These are phyloP conservation scores for Aspergillus egyptiacus DNA, from an alignment of 495 filamentous ascomycete genomes.

Conservation along the genomic window DNA sequence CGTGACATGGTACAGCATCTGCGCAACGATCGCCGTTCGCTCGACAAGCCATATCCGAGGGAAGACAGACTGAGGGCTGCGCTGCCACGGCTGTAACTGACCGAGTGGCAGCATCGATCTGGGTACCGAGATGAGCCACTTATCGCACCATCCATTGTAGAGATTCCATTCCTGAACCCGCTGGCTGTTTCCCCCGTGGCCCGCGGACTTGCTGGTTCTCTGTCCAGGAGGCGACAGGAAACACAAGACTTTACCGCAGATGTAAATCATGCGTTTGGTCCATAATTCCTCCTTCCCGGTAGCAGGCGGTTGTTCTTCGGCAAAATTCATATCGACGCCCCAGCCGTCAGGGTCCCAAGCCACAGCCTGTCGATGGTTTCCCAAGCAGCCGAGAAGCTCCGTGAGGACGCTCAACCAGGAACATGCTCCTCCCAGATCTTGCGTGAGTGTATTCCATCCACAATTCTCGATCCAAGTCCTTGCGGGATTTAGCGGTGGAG, in stretches of 20 bases:
- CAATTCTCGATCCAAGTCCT: slow-evolving; percentile 73
- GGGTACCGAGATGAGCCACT: slow-evolving; percentile 72
- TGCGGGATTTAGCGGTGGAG: slow-evolving; percentile 63
- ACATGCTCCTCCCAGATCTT: slow-evolving; percentile 78
- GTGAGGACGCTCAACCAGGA: slow-evolving; percentile 93
- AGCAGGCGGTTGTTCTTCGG: slow-evolving; percentile 31
- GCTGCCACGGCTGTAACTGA: slow-evolving; percentile 63
- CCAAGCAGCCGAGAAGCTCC: slow-evolving; percentile 81
- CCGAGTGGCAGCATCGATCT: slow-evolving; percentile 83
- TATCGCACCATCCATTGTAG: slow-evolving; percentile 67
- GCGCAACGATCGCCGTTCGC: slow-evolving; percentile 69
- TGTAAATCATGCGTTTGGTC: slow-evolving; percentile 84
- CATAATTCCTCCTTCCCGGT: slow-evolving; percentile 72
- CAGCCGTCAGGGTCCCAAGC: slow-evolving; percentile 91
- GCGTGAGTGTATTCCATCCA: slow-evolving; percentile 75
- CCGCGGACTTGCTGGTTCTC: slow-evolving; percentile 48
- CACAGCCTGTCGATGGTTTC: slow-evolving; percentile 75
- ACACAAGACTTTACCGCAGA: slow-evolving; percentile 81
- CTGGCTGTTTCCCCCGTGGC: slow-evolving; percentile 56
- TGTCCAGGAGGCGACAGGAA: slow-evolving; percentile 57
- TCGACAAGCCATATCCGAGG: slow-evolving; percentile 89
- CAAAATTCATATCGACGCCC: slow-evolving; percentile 80
- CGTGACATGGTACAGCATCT: slow-evolving; percentile 87
- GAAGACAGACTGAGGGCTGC: slow-evolving; percentile 65
- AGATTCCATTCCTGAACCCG: slow-evolving; percentile 70